Evolutionary conservation across 345 rosid species (phyloP), one percentile per base, ranked within the genome.

Genomic region (Citrus glauca): DNA sequence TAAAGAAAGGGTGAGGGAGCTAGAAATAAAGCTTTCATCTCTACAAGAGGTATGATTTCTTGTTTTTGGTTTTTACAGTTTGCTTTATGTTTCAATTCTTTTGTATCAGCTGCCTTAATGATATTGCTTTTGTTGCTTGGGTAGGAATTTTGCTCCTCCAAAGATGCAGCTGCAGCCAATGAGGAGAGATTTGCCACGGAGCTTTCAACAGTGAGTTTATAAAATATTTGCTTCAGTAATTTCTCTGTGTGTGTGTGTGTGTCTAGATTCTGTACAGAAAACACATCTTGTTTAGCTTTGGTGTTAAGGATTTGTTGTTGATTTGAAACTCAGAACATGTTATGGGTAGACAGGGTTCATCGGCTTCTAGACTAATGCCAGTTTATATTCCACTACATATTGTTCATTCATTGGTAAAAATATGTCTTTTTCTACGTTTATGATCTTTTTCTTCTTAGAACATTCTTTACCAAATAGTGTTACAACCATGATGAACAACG

Each of bases 101-200:
- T 69, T 72, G 79, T 42, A 38, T 48, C 55, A 45, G 76, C 24
- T 72, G 57, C 53, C 83, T 82, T 11, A 82, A 75, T 57, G 35
- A 14, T 75, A 56, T 38, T 77, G 55, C 60, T 87, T 83, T 69
- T 83, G 40, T 81, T 33, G 19, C 19, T 19, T 79, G 9, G 63
- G 69, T 81, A 95, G 99, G 99, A 96, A 64, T 84, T 88, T 66
- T 84, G 85, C 85, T 89, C 89, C 20, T 84, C 89, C 48, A 94
- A 89, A 81, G 94, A 91, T 66, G 81, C 90, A 75, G 91, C 94
- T 55, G 84, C 93, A 45, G 85, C 90, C 79, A 89, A 85, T 81
- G 98, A 94, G 82, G 93, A 92, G 82, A 88, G 82, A 68, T 81
- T 84, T 77, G 85, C 83, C 81, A 93, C 93, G 75, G 99, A 96